phyloP scores from a whole-genome alignment of 768 basidiomycete species.

The Lentinula detonsa region DNA sequence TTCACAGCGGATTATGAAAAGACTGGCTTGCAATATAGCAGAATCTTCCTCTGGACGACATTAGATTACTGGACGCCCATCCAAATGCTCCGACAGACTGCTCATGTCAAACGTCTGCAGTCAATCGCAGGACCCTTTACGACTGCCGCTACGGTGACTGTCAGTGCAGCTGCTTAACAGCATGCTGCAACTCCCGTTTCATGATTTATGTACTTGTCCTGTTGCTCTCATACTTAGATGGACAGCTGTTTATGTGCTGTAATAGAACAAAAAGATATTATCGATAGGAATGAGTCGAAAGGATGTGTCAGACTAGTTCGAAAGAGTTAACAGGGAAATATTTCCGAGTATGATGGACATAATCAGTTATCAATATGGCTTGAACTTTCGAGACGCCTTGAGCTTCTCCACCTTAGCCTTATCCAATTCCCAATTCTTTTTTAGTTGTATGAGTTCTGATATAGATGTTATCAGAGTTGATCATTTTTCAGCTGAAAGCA shows the following conservation, averaged over 20 bases:
- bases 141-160: constrained; percentile 8
- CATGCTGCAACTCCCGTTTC: background rate
- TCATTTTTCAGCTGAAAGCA: constrained; percentile 3
- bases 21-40: constrained; percentile 53
- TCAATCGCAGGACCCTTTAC: constrained; percentile 51
- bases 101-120: constrained; percentile 33
- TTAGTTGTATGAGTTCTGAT: constrained; percentile 68
- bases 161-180: background rate
- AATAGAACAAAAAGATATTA: background rate
- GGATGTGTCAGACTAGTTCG: too few species aligned
- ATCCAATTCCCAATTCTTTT: constrained; percentile 83
- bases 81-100: constrained; percentile 20
- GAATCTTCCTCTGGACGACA: constrained; percentile 72
- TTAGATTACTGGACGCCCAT: constrained; percentile 53
- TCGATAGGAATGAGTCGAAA: background rate
- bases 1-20: constrained; percentile 60
- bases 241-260: too few species aligned
- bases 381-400: constrained; percentile 77
- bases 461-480: background rate
- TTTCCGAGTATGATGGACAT: too few species aligned
- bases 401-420: constrained; percentile 78
- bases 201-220: background rate
- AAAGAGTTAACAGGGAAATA: too few species aligned
- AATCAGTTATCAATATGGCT: constrained; percentile 57
- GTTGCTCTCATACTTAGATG: too few species aligned